Conservation (phyloP, 2,329 filamentous ascomycete genomes). For the Aspergillus alliaceus region DNA sequence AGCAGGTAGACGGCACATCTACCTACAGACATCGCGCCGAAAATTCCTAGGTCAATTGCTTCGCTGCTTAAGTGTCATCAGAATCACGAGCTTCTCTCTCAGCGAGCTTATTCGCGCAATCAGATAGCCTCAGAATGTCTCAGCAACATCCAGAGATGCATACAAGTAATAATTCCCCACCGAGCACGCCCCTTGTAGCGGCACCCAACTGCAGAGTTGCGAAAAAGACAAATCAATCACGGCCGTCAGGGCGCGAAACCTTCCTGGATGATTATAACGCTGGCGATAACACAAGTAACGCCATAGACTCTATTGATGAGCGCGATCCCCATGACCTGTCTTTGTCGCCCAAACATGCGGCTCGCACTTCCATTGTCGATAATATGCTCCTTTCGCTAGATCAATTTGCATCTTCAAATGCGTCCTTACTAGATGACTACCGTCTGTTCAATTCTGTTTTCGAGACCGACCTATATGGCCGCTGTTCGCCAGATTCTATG, state of each 20-base stretch:
- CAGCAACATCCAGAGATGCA: slow-evolving; percentile 26
- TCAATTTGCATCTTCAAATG: slow-evolving; percentile 61
- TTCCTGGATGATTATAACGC: slow-evolving; percentile 39
- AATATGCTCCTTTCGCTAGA: slow-evolving; percentile 95
- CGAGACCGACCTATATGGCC: slow-evolving; percentile 37
- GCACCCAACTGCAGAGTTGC: slow-evolving; percentile 31
- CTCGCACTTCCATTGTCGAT: slow-evolving; percentile 87
- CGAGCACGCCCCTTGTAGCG: slow-evolving; percentile 41
- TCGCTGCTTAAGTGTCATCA: too few species aligned
- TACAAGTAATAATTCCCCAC: slow-evolving; percentile 35
- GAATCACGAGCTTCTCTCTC: neutral
- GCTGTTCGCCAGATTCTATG: slow-evolving; percentile 30
- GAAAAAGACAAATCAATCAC: slow-evolving; percentile 28
- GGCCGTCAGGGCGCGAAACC: slow-evolving; percentile 41
- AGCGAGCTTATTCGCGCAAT: slow-evolving; percentile 16
- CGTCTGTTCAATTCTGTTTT: slow-evolving; percentile 43
- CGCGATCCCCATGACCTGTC: slow-evolving; percentile 72
- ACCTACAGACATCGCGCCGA: neutral
- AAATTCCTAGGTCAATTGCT: neutral
- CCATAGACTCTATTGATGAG: slow-evolving; percentile 40
- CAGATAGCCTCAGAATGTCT: slow-evolving; percentile 25
- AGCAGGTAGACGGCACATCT: neutral
- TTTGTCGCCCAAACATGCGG: slow-evolving; percentile 71
- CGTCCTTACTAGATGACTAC: slow-evolving; percentile 37
- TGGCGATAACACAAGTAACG: slow-evolving; percentile 32